Base-by-base conservation (phyloP, 768 basidiomycete genomes). In the Rossbeevera mucosa region DNA sequence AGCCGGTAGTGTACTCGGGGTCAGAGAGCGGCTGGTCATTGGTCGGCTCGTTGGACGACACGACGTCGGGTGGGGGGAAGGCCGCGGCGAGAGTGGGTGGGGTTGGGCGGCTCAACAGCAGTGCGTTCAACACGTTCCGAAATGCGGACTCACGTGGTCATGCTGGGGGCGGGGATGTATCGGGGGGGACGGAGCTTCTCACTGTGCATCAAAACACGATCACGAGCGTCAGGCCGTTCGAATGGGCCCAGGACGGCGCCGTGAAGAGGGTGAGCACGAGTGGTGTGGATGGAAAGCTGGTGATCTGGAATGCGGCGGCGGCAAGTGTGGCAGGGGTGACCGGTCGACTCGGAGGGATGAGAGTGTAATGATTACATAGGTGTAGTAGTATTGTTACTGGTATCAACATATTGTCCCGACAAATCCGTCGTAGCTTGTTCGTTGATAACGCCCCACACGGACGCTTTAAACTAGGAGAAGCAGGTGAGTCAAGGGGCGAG, bases 201-300 rank as follows among this genome's bases (percentile, higher is more conserved):
- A 98, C 96, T 13, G 80, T 96, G 46, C 96, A 98, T 66, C 96
- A 98, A 78, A 99, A 99, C 74, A 96, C 94, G 31, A 96, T 99
- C 71, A 97, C 93, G n/a, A 86, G 78, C 59, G 77, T 98, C 36
- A 75, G 93, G 51, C 74, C 89, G 24, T 96, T 89, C 63, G 86
- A 86, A 55, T 49, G 48, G 52, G 74, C 72, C 2, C 58, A 62
- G 3, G 77, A 75, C 12, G 85, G 82, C 0, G 71, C 73, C 2
- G 85, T 97, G 5, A 75, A 71, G 44, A 81, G 80, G 62, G 86
- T 99, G 55, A 93, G 89, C 67, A 96, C 94, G 18, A 86, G 85
- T 14, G 96, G 94, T 2, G 91, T 94, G 29, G 96, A 98, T 71
- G 96, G 96, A 2, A 85, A 84, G 64, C 71, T 99, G 58, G 92